Evolutionary conservation across 2,329 filamentous ascomycete genomes (phyloP), one percentile per base, ranked within the genome.

Genomic region (Dactylella cylindrospora): DNA sequence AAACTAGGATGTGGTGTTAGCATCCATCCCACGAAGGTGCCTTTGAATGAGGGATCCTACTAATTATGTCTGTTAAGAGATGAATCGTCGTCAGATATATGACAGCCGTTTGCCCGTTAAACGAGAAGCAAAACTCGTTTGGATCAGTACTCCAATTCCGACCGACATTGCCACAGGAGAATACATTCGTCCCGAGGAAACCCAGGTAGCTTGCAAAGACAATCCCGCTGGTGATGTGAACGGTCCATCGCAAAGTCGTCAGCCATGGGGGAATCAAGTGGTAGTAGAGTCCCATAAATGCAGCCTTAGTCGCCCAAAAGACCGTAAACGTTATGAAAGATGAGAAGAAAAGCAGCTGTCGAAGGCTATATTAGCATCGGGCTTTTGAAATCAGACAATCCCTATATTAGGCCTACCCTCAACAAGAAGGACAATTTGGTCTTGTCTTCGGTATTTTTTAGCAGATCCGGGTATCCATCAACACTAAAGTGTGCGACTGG

Each of bases 311-410:
- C 19, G 50, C 40, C 59, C 59, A 64, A 13, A 64, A 64, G 7
- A 57, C 39, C 3, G 59, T 64, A 38, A 64, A 64, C 3, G 59
- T 64, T 7, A 64, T 28, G 22, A 64, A 64, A 3, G 59, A 64
- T 1, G 59, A 64, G 33, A 64, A 64, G 19, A 64, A 64, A 5
- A 64, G 51, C 15, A 62, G 15, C 57, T 62, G 23, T 17, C 3
- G 10, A 35, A 13, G 12, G 3, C n/a, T 23, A 29, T 28, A 26
- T 45, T 28, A 40, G 32, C 17, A 38, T 36, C n/a, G n/a, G 23
- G 5, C 3, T 2, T 15, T 25, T 19, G 28, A 2, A 1, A 17
- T n/a, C 12, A 39, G 9, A 29, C 26, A 23, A 9, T 33, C 17
- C 3, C 2, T 32, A 22, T 3, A 9, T 28, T 2, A 15, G 3